phyloP scores from a whole-genome alignment of 306 rosid species.

The Nissolia schottii region DNA sequence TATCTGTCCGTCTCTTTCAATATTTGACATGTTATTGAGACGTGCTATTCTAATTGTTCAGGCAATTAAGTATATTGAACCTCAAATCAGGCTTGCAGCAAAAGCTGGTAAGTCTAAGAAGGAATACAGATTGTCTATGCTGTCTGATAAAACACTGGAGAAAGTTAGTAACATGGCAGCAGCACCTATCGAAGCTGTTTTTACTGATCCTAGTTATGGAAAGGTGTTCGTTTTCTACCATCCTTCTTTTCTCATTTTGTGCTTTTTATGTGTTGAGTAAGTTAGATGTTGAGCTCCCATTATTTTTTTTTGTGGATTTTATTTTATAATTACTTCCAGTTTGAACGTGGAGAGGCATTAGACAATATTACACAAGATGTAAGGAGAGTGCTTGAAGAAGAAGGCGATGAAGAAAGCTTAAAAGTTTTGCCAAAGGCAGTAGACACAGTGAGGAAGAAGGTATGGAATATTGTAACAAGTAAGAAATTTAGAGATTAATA shows the following conservation, averaged over 20 bases:
- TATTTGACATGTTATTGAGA: constrained; percentile 28
- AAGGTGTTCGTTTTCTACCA: constrained; percentile 47
- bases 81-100: constrained; percentile 86
- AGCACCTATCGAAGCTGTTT: constrained; percentile 75
- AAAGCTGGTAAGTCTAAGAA: constrained; percentile 87
- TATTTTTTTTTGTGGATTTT: constrained; percentile 8
- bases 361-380: constrained; percentile 82
- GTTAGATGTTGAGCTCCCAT: neutral
- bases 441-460: constrained; percentile 92
- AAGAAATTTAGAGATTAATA: neutral
- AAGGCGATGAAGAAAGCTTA: constrained; percentile 86
- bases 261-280: neutral
- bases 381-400: constrained; percentile 70
- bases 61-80: constrained; percentile 93
- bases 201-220: constrained; percentile 90
- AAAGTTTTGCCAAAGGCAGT: constrained; percentile 75
- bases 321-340: constrained; percentile 42
- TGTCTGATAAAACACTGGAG: constrained; percentile 72
- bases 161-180: constrained; percentile 68
- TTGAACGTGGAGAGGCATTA: constrained; percentile 95
- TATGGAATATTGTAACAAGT: constrained; percentile 28
- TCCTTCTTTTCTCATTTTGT: neutral
- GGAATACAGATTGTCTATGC: constrained; percentile 82
- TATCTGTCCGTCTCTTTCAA: neutral
- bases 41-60: constrained; percentile 29